phyloP scores from a whole-genome alignment of 106 monocot species.

The Vanilla planifolia region DNA sequence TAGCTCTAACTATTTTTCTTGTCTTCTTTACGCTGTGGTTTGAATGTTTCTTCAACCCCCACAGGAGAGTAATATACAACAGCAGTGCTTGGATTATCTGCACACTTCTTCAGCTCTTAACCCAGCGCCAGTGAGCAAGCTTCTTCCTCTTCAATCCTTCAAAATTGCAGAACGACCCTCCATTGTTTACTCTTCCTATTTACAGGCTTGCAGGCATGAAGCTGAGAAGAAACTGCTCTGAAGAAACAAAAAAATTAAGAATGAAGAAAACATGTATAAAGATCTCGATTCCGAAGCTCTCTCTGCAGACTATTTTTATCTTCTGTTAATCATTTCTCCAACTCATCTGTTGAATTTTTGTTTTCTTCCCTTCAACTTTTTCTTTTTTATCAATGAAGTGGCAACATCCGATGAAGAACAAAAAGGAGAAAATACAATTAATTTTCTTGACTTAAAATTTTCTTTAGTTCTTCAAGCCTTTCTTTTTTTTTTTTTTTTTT shows the following conservation, averaged over 20 bases:
- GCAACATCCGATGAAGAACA: no score
- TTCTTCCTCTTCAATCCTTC: neutral
- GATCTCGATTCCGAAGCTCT: no score
- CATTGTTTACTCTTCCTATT: neutral
- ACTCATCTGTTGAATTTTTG: no score
- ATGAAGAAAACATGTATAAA: conserved; percentile 13
- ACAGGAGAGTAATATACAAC: neutral
- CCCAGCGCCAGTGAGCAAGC: conserved; percentile 11
- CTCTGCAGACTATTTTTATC: no score
- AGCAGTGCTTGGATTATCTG: neutral
- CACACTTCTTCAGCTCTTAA: conserved; percentile 17
- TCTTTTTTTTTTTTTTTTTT: no score
- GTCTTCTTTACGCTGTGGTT: neutral
- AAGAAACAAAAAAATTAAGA: conserved; percentile 9
- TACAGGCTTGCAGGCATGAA: conserved; percentile 12
- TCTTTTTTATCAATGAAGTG: no score
- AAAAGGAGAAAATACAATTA: no score
- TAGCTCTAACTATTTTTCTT: neutral
- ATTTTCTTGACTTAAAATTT: no score
- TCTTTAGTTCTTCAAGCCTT: no score
- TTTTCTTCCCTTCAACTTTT: no score
- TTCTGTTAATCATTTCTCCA: no score
- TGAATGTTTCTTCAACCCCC: neutral
- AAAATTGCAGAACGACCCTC: neutral
- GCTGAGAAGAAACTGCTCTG: conserved; percentile 21